Base-by-base conservation (phyloP, 2,329 filamentous ascomycete species). In the Myriosclerotinia scirpicola region DNA sequence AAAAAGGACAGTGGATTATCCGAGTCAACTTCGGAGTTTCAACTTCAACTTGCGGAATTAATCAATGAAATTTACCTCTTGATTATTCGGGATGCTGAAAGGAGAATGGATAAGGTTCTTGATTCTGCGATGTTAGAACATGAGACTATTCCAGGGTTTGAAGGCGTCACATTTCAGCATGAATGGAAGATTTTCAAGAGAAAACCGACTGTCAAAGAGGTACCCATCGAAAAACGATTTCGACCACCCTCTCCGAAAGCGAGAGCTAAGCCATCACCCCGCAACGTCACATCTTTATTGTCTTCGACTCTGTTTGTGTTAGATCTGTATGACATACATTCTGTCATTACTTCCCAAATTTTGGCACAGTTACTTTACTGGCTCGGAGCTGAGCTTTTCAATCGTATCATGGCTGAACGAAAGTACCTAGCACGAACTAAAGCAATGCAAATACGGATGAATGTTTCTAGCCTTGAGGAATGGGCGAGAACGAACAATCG, bases 391-490 rank as follows among this genome's bases (percentile, higher is more conserved):
- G 95, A 99, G 79, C 86, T 98, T 11, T 99, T 99, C 81, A 99
- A 99, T 78, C 90, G 94, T 67, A 91, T 99, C 78, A 97, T 99
- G 91, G 94, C 91, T 40, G 97, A 96, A 75, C 87, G 92, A 71
- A 93, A 94, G 77, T 99, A 97, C 75, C 83, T 99, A 12, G 94
- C 95, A 7, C 86, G 95, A 64, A 99, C 95, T 22, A 99, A 99
- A 78, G 95, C 95, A 4, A 99, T 99, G 95, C 95, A 99, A 77
- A 98, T 99, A 73, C 91, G 95, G 71, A 98, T 99, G 93, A 99
- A 99, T 76, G 88, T 99, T 8, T 98, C 95, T 0, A 90, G 89
- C 9, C 81, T 99, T 26, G 95, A 99, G 78, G 95, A 99, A 75
- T 99, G 95, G 95, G 94, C 95, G 1, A 86, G 94, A 40, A 85